Evolutionary conservation across 1,284 basidiomycete genomes (phyloP), one percentile per base, ranked within the genome.

Genomic region (Cutaneotrichosporon cavernicola): DNA sequence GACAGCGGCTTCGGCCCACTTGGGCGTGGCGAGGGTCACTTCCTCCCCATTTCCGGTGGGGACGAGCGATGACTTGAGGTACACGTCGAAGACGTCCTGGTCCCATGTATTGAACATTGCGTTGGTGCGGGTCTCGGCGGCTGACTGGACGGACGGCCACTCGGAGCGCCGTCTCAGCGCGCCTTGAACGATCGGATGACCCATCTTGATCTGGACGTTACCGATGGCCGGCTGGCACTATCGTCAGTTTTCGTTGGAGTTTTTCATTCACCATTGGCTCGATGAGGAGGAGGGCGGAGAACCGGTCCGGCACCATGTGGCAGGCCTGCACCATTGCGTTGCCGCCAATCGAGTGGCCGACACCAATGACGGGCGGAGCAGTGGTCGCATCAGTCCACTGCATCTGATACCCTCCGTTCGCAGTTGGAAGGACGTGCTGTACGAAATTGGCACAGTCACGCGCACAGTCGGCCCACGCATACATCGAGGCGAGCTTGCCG

Each of bases 331-430:
- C 70, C 83, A 84, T 82, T 3, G 86, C 85, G 67, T 86, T 88
- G 2, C 89, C 91, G 31, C 91, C 90, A 64, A 90, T 88, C 0
- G 91, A 94, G 75, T 96, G 91, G 0, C 91, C 92, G 2, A 92
- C 79, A 1, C 83, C 86, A 21, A 93, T 63, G 16, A 77, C 68
- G 36, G 65, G 67, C 38, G 64, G 60, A 21, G 22, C 46, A 3
- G 40, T 38, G 22, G 52, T 22, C 30, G 80, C 4, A 91, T 73
- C 13, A 72, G 84, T 21, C 86, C 83, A 18, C 78, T 53, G 36
- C 36, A 63, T 30, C 43, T 43, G n/a, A 5, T 43, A 57, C 30
- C 18, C 13, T 1, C 38, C 47, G 5, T 50, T 31, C 52, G 22
- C 38, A 14, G 53, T 10, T 18, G 4, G 89, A 86, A 32, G 76